phyloP scores from a whole-genome alignment of 345 rosid species.

The Eucalyptus marginata region DNA sequence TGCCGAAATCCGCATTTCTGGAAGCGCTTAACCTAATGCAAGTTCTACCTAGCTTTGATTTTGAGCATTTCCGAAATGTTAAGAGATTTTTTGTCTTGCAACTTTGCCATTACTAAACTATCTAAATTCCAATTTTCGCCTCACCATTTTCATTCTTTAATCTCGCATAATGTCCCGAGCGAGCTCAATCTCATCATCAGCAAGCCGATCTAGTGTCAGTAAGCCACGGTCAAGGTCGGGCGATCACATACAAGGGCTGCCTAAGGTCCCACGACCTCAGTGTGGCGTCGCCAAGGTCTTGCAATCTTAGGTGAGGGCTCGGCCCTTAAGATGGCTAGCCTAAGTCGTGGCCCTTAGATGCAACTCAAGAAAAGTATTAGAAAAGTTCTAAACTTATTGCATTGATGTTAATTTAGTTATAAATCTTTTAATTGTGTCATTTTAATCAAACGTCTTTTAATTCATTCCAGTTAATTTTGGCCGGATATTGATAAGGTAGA shows the following conservation, averaged over 20 bases:
- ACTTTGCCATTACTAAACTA: too few species aligned
- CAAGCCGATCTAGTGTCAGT: background rate
- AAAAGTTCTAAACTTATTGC: accelerated
- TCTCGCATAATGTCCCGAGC: accelerated
- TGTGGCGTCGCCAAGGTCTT: accelerated
- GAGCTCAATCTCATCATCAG: background rate
- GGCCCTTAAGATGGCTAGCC: accelerated
- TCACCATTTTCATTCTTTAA: too few species aligned
- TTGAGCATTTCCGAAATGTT: too few species aligned
- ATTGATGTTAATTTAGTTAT: accelerated
- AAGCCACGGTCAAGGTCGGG: accelerated
- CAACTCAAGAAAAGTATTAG: too few species aligned
- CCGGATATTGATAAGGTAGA: accelerated
- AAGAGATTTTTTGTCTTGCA: too few species aligned
- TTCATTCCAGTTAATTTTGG: accelerated
- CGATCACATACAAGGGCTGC: accelerated
- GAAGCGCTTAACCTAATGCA: too few species aligned
- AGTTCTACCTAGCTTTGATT: too few species aligned
- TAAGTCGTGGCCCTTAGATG: accelerated
- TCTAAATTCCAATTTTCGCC: too few species aligned
- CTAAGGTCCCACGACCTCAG: accelerated
- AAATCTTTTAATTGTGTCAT: too few species aligned
- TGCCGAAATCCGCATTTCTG: too few species aligned
- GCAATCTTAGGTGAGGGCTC: background rate
- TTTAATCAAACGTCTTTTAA: accelerated